These are phyloP conservation scores for Diplotaxis tenuifolia DNA, from an alignment of 345 rosid genomes.

Conservation along the genomic window DNA sequence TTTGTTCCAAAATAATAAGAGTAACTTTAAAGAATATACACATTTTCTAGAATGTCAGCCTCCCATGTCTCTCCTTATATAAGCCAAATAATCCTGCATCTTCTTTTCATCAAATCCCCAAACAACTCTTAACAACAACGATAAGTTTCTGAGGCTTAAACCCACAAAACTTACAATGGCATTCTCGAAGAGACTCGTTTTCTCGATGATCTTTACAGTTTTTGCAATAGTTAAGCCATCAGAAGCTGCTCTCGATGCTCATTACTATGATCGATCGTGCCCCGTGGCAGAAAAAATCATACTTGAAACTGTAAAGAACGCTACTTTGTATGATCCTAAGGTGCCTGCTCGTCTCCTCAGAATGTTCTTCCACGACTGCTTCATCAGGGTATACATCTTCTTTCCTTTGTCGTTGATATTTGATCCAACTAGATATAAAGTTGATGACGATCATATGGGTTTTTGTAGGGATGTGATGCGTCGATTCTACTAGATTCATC, in stretches of 20 bases:
- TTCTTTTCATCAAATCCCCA: slow-evolving; percentile 23
- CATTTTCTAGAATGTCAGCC: slow-evolving; percentile 14
- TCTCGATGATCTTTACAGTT: slow-evolving; percentile 21
- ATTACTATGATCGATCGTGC: slow-evolving; percentile 67
- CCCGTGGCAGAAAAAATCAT: slow-evolving; percentile 69
- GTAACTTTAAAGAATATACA: slow-evolving; percentile 63
- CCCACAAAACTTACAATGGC: slow-evolving; percentile 31
- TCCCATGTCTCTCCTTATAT: slow-evolving; percentile 32
- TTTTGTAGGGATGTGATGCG: slow-evolving; percentile 77
- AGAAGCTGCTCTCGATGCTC: slow-evolving; percentile 44
- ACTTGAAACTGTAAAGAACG: slow-evolving; percentile 51
- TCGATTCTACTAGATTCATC: slow-evolving; percentile 69
- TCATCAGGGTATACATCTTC: slow-evolving; percentile 56
- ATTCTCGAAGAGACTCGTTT: slow-evolving; percentile 18
- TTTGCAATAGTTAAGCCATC: slow-evolving; percentile 31
- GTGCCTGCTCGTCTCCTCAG: slow-evolving; percentile 81
- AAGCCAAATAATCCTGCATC: neutral
- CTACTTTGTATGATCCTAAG: slow-evolving; percentile 62
- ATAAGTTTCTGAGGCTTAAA: slow-evolving; percentile 18
- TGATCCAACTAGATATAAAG: neutral
- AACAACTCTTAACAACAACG: slow-evolving; percentile 2
- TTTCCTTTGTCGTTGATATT: neutral
- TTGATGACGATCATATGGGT: neutral
- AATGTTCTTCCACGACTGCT: slow-evolving; percentile 93
- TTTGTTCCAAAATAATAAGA: slow-evolving; percentile 53